phyloP scores from a whole-genome alignment of 352 stramenopile genomes.

The Phytophthora crassamura region DNA sequence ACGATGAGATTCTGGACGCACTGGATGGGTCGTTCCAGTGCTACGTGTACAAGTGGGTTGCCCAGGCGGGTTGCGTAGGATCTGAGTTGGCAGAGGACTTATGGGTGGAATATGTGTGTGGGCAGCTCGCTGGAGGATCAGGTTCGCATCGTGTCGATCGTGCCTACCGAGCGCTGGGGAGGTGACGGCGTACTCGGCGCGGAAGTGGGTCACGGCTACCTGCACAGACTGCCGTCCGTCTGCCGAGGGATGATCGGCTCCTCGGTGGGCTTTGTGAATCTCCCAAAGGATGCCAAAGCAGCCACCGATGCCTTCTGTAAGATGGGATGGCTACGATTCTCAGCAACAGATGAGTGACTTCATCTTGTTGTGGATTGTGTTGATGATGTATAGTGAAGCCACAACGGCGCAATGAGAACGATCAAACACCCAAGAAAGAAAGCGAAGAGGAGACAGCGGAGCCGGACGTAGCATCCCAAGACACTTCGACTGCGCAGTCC shows the following conservation, averaged over 20 bases:
- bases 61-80: background rate
- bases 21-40: conserved; percentile 95
- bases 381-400: conserved; percentile 40
- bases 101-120: background rate
- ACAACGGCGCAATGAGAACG: conserved; percentile 16
- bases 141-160: conserved; percentile 92
- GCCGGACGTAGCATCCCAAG: background rate
- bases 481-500: conserved; percentile 1
- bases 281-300: conserved; percentile 70
- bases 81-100: background rate
- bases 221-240: conserved; percentile 93
- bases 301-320: conserved; percentile 84
- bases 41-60: conserved; percentile 96
- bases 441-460: background rate
- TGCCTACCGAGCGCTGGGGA: conserved; percentile 86
- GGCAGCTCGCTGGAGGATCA: conserved; percentile 89
- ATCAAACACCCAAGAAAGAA: conserved; percentile 10
- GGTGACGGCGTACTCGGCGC: conserved; percentile 93
- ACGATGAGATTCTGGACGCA: conserved; percentile 90
- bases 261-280: conserved; percentile 83
- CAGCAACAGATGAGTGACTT: background rate
- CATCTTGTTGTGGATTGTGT: conserved; percentile 1
- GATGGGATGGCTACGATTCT: conserved; percentile 5
- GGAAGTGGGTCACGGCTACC: conserved; percentile 95
- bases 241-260: conserved; percentile 63